Base-by-base conservation (phyloP, 1,139 yeast species). In the Zygosaccharomyces pseudobailii region DNA sequence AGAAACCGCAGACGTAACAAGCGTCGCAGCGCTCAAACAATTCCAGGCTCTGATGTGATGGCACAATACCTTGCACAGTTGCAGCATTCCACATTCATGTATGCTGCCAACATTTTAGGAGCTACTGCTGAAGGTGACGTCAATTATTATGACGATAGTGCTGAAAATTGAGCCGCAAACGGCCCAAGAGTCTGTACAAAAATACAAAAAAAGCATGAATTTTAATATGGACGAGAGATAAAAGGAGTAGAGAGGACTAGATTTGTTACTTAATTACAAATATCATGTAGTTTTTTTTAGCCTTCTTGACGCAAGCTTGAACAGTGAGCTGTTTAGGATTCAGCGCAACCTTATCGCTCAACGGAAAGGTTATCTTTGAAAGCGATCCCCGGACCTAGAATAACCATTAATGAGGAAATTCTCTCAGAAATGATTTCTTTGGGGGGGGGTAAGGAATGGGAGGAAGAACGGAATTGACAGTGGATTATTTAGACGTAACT, bases 31-130 rank as follows among this genome's bases (percentile, higher is more conserved):
- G 50, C 57, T 2, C 66, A 62, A 50, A 66, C 76, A 2, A 72
- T 79, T 9, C 78, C 84, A 6, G 89, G 89, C 3, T 79, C 86
- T 1, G 86, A 82, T 57, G 87, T 84, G 6, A 81, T 84, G 86
- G 84, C 87, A 0, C 89, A 84, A 61, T 84, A 83, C 59, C 70
- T 84, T 56, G 87, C 87, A 10, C 84, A 80, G 60, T 71, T 84
- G 7, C 89, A 82, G 58, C 82, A 79, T 50, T 84, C 80, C 43
- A 76, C 74, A 43, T 67, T 78, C 61, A 65, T 79, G 55, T 82
- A 80, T 61, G 82, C 82, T 4, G 78, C 82, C 2, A 73, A 74
- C 49, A 71, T 78, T 32, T 59, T 77, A 30, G 74, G 73, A 44
- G 71, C 71, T 1, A 66, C 69, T n/a, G 62, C 58, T 35, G 67